Conservation (phyloP, 345 rosid genomes). For the Sonneratia caseolaris region DNA sequence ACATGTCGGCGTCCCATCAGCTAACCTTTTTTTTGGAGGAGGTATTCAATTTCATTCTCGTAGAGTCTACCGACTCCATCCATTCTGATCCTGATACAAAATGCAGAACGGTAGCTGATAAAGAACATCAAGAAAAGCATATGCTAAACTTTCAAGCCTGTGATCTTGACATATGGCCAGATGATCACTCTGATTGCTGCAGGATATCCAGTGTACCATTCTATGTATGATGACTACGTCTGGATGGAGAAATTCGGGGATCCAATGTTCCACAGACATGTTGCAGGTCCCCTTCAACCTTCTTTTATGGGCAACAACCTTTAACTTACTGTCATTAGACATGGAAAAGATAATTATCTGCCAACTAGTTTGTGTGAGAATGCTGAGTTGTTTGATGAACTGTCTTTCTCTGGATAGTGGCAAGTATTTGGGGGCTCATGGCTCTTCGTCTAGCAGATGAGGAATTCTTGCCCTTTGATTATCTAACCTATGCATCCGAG, state of each 20-base stretch:
- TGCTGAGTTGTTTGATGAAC: not conserved
- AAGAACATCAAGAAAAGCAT: not conserved
- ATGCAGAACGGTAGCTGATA: not conserved
- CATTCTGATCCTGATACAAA: not conserved
- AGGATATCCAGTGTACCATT: constrained; percentile 81
- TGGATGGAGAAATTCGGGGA: constrained; percentile 86
- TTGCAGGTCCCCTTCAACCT: constrained; percentile 40
- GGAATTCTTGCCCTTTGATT: constrained; percentile 62
- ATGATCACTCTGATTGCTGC: constrained; percentile 6
- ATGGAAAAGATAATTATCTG: not conserved
- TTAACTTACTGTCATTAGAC: not conserved
- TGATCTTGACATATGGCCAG: not conserved
- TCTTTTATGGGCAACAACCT: not conserved
- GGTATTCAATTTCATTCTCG: constrained; percentile 22
- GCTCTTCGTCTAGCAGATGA: constrained; percentile 79
- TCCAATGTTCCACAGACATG: constrained; percentile 61
- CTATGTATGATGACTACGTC: constrained; percentile 70
- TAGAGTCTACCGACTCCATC: not conserved
- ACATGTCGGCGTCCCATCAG: constrained; percentile 62
- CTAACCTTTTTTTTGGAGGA: constrained; percentile 43
- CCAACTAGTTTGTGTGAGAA: not conserved
- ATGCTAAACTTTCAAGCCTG: not conserved
- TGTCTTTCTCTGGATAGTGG: constrained; percentile 22
- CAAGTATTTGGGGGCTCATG: constrained; percentile 65
- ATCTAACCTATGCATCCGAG: constrained; percentile 51